Evolutionary conservation across 2,329 filamentous ascomycete genomes (phyloP), one percentile per base, ranked within the genome.

Genomic region (Sarocladium strictum): DNA sequence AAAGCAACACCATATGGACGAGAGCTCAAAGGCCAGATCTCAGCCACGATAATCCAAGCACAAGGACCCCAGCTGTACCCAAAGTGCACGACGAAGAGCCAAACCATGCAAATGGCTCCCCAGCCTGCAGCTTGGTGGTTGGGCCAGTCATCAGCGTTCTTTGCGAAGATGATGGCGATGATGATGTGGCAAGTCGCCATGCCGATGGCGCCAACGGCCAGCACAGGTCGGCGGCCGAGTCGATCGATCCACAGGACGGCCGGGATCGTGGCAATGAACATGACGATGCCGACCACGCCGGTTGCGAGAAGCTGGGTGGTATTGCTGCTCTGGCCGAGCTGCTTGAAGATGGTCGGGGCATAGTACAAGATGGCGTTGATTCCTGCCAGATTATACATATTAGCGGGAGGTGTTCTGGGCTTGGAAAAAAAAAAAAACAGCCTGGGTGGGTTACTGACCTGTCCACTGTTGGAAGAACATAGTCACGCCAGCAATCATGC

Each of bases 51-150:
- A 57, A 89, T 87, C 87, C 87, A 90, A 0, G 84, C 80, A 61
- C 83, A 86, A 2, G 86, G 87, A 0, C 86, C 85, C 87, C 87
- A 91, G 0, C 79, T 84, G 65, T 89, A 90, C 27, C 85, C 88
- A 62, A 91, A 91, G 67, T 87, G 80, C 27, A 89, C 73, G 26
- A 89, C 83, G 59, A 88, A 90, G 0, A 91, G 74, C 86, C 87
- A 90, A 9, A 88, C 82, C 80, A 88, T 86, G 53, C 65, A 71
- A 2, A 78, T 74, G 5, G 78, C 85, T 0, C 85, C 87, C 88
- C 88, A 91, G 1, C 87, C 87, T 0, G 85, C 84, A 0, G 78
- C 79, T 6, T 67, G 61, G 57, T 90, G 78, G 0, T 72, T 64
- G 0, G 68, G 64, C 75, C 86, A 91, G 3, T 75, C 68, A 58